phyloP scores from a whole-genome alignment of 306 rosid species.

The Cicer yamashitae region DNA sequence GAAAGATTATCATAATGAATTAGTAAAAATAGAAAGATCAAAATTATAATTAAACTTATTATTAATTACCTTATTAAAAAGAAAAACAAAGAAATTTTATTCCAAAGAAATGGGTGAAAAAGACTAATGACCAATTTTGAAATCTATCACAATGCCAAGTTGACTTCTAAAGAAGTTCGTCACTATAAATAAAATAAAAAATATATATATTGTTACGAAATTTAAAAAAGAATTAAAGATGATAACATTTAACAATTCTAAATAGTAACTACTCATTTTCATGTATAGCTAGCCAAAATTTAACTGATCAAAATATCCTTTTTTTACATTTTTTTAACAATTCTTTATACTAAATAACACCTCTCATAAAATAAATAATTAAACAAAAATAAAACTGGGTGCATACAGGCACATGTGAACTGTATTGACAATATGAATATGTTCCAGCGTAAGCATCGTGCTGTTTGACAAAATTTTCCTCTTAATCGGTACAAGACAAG shows the following conservation, averaged over 20 bases:
- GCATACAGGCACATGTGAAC: too few relatives aligned
- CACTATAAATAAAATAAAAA: background rate
- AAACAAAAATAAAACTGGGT: background rate
- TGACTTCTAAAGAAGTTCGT: constrained; percentile 20
- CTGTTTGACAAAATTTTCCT: background rate
- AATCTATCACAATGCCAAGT: constrained; percentile 6
- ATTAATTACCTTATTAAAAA: background rate
- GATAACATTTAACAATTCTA: too few relatives aligned
- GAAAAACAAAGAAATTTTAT: background rate
- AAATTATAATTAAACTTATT: too few relatives aligned
- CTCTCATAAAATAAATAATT: background rate
- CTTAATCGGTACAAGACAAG: constrained; percentile 8
- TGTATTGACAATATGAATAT: constrained; percentile 15
- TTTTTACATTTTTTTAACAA: background rate
- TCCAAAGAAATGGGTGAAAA: background rate
- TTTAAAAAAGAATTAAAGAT: too few relatives aligned
- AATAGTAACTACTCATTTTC: too few relatives aligned
- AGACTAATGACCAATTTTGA: background rate
- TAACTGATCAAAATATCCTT: background rate
- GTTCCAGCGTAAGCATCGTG: background rate
- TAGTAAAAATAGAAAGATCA: too few relatives aligned
- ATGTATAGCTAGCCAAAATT: too few relatives aligned
- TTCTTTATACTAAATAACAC: too few relatives aligned
- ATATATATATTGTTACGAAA: too few relatives aligned
- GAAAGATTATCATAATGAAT: too few relatives aligned